These are phyloP conservation scores for Salvia miltiorrhiza DNA, from an alignment of 257 asterid species.

Conservation along the genomic window DNA sequence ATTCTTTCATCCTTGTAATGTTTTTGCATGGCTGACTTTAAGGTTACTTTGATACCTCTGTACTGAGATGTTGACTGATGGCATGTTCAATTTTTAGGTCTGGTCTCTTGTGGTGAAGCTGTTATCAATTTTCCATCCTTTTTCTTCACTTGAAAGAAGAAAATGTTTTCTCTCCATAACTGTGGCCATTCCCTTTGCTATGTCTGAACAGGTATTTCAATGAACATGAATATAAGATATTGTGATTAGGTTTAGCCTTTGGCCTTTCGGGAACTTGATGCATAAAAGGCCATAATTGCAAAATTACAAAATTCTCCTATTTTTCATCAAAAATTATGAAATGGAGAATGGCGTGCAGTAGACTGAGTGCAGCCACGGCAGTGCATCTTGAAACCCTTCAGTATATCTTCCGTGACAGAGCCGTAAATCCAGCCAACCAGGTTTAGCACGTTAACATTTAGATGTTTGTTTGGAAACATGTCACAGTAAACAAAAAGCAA, in stretches of 20 bases:
- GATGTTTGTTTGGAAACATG: not conserved
- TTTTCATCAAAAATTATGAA: too few species aligned
- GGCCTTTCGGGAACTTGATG: not conserved
- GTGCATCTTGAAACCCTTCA: constrained; percentile 93
- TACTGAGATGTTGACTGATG: constrained; percentile 82
- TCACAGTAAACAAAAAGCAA: not conserved
- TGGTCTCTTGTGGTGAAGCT: constrained; percentile 96
- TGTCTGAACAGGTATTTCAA: constrained; percentile 65
- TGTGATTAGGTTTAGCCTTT: constrained; percentile 25
- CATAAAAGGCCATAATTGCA: too few species aligned
- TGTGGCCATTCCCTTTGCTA: constrained; percentile 55
- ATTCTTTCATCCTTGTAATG: constrained; percentile 55
- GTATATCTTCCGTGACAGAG: constrained; percentile 79
- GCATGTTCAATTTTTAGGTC: constrained; percentile 93
- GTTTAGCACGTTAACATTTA: constrained; percentile 13
- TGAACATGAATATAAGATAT: constrained; percentile 25
- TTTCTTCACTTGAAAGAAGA: constrained; percentile 81
- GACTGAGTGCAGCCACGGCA: constrained; percentile 87
- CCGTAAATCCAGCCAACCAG: constrained; percentile 97
- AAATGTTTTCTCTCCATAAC: constrained; percentile 63
- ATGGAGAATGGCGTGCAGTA: constrained; percentile 87
- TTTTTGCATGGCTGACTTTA: constrained; percentile 67
- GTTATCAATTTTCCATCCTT: constrained; percentile 89
- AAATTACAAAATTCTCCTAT: too few species aligned
- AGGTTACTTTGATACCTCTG: constrained; percentile 62